Evolutionary conservation across 176 grass and related monocot genomes (phyloP).

Genomic region (Bolboschoenus planiculmis): DNA sequence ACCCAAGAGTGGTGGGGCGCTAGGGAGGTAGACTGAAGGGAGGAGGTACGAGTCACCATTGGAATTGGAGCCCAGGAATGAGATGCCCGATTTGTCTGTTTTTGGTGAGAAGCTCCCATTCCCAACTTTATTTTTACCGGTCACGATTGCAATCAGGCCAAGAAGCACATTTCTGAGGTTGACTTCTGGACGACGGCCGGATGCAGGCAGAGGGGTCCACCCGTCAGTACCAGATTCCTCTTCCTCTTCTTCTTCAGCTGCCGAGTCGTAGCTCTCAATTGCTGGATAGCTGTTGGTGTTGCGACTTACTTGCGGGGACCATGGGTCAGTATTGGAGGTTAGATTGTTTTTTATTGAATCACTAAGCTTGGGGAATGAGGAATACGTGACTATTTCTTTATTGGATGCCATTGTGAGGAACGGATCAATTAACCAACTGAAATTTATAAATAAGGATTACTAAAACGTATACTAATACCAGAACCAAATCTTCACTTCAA

Average conservation of each 20-base stretch:
- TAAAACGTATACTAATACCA: background rate
- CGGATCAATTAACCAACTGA: slow-evolving; percentile 24
- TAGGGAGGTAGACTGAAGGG: slow-evolving; percentile 65
- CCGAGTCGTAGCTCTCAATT: slow-evolving; percentile 10
- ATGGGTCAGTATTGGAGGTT: slow-evolving; percentile 14
- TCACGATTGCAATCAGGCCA: slow-evolving; percentile 51
- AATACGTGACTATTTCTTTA: slow-evolving; percentile 33
- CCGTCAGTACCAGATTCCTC: slow-evolving; percentile 26
- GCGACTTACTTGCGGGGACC: slow-evolving; percentile 29
- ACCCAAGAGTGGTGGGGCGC: slow-evolving; percentile 60
- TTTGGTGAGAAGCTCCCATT: slow-evolving; percentile 11
- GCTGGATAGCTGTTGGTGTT: slow-evolving; percentile 25
- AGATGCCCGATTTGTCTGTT: slow-evolving; percentile 39
- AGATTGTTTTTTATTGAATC: slow-evolving; percentile 14
- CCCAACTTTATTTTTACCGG: slow-evolving; percentile 23
- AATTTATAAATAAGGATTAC: background rate
- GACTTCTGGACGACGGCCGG: slow-evolving; percentile 28
- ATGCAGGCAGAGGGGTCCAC: slow-evolving; percentile 7
- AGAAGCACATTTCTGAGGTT: slow-evolving; percentile 52
- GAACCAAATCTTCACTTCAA: background rate
- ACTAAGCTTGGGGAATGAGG: slow-evolving; percentile 37
- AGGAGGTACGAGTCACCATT: slow-evolving; percentile 60
- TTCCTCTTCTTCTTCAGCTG: slow-evolving; percentile 29
- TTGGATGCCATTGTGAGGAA: slow-evolving; percentile 20
- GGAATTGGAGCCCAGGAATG: slow-evolving; percentile 51